Conservation (phyloP, 352 stramenopile species). For the Blastocystis sp. region DNA sequence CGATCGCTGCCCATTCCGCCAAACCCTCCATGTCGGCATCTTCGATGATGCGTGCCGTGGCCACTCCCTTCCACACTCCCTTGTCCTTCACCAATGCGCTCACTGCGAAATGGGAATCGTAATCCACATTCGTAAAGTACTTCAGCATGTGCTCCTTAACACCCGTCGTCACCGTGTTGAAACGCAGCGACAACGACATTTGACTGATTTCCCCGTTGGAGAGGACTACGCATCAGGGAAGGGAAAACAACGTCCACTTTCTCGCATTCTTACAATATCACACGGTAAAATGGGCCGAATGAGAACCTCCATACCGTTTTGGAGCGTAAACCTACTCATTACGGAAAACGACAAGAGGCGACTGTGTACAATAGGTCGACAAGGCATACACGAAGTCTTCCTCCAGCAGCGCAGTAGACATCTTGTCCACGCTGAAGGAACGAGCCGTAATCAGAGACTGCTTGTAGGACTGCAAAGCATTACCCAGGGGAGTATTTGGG, state of each 20-base stretch:
- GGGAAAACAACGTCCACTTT: neutral
- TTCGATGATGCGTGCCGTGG: conserved; percentile 58
- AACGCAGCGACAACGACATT: conserved; percentile 43
- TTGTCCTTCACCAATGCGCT: conserved; percentile 44
- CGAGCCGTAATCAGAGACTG: conserved; percentile 22
- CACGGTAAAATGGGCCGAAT: conserved; percentile 66
- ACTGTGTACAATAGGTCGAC: conserved; percentile 27
- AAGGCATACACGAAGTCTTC: conserved; percentile 57
- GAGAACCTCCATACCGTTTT: conserved; percentile 35
- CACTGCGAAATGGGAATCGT: conserved; percentile 65
- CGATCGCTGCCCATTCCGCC: conserved; percentile 67
- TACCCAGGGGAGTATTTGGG: conserved; percentile 25
- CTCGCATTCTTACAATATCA: conserved; percentile 59
- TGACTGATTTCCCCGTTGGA: conserved; percentile 53
- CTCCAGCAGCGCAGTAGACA: conserved; percentile 41
- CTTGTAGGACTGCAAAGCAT: conserved; percentile 34
- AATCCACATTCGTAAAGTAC: conserved; percentile 66
- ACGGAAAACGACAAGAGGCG: neutral
- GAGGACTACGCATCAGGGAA: conserved; percentile 43
- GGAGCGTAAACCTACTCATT: conserved; percentile 18
- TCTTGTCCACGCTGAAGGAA: neutral
- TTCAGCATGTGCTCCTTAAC: conserved; percentile 39
- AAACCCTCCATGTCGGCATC: neutral
- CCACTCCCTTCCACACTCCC: conserved; percentile 49
- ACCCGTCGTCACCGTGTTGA: conserved; percentile 47